Percentiles rank a stretch among this genome's conserved stretches.
phyloP scores from a whole-genome alignment of 176 grass and related monocot species.

The Rhynchospora tenuis region DNA sequence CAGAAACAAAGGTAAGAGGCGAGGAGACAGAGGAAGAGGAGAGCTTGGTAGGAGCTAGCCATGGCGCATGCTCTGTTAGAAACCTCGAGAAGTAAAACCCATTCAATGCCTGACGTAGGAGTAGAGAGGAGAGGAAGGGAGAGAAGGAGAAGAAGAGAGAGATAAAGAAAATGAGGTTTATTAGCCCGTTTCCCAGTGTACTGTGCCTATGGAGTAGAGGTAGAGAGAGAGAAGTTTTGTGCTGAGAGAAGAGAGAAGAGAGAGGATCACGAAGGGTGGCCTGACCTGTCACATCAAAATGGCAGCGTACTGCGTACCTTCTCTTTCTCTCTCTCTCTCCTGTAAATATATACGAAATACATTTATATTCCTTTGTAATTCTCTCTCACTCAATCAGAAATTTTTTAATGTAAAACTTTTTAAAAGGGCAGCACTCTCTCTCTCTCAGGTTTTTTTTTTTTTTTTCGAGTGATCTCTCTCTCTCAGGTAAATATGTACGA shows the following conservation, averaged over 20 bases:
- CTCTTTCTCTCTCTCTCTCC: background rate
- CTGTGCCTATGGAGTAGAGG: constrained; percentile 5
- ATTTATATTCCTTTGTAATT: background rate
- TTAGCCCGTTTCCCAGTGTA: constrained; percentile 8
- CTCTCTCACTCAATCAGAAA: background rate
- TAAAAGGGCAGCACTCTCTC: background rate
- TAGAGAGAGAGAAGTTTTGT: background rate
- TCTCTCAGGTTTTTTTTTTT: no score
- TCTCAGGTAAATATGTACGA: no score
- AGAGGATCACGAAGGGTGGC: background rate
- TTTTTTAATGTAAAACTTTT: background rate
- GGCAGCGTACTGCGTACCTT: background rate
- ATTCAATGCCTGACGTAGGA: background rate
- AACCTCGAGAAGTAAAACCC: background rate
- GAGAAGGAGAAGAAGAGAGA: background rate
- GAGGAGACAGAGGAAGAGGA: background rate
- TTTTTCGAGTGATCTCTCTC: no score
- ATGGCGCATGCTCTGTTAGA: background rate
- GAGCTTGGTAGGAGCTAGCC: background rate
- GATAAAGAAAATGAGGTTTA: background rate
- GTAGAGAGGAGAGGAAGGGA: background rate
- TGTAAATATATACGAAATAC: constrained; percentile 11
- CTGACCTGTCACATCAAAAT: constrained; percentile 30
- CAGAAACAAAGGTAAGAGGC: background rate
- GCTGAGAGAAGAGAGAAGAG: background rate